Evolutionary conservation across 2,329 filamentous ascomycete genomes (phyloP), one percentile per base, ranked within the genome.

Genomic region (Alternaria ethzedia): DNA sequence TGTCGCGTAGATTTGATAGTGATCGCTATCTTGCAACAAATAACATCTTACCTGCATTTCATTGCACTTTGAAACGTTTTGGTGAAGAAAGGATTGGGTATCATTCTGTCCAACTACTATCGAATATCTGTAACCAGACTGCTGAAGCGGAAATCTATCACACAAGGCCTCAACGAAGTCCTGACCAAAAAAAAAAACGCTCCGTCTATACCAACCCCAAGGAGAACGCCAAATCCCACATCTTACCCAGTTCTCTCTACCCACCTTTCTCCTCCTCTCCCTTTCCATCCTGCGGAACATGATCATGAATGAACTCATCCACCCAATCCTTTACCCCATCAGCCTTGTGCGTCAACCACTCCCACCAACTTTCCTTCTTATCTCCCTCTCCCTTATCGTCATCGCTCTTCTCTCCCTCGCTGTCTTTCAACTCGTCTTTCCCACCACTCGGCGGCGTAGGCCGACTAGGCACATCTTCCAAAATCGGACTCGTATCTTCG

Each of bases 281-380:
- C n/a, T 20, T 17, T n/a, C n/a, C n/a, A 13, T 36, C 46, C 49
- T 59, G 32, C 32, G 72, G 69, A 45, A 73, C 65, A 63, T 78
- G 75, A 44, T 73, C 68, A 59, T 77, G 67, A 20, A 79, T 43
- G 51, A 79, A 76, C 9, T 67, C 68, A 49, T 79, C 75, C 0
- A 80, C 78, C 79, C 79, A 81, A 11, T 75, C 73, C 55, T 77
- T 75, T 1, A 77, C 70, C 15, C 74, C 67, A 23, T 79, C 75
- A 4, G 74, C 77, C 61, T 79, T 76, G 13, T 80, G 78, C 45
- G 73, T 73, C 36, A 81, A 60, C 77, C 77, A 80, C 57, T 79
- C 71, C 78, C 78, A 80, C 77, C 70, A 79, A 15, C 65, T 68
- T 47, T 74, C 65, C 8, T 67, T 61, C 3, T 50, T 54, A 2